Conservation (phyloP, 805 yeast genomes). For the Lachancea kluyveri region DNA sequence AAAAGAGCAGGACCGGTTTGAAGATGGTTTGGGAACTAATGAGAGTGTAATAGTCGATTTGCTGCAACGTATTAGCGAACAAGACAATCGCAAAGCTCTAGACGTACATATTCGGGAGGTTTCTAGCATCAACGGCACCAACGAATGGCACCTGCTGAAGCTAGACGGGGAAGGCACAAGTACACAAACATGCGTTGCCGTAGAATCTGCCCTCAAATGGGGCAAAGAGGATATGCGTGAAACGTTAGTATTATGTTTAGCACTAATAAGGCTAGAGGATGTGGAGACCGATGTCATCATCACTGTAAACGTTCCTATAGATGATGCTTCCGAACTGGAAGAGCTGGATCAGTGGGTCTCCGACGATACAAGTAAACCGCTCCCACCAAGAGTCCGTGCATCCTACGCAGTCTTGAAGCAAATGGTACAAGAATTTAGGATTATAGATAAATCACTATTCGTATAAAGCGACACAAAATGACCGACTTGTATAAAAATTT, state of each 20-base stretch:
- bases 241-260: constrained; percentile 47
- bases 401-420: constrained; percentile 17
- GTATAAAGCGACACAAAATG: constrained; percentile 12
- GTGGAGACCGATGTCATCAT: constrained; percentile 56
- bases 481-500: too few relatives aligned
- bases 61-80: constrained; percentile 43
- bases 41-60: constrained; percentile 61
- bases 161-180: constrained; percentile 10
- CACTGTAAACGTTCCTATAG: constrained; percentile 53
- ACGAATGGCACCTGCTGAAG: constrained; percentile 27
- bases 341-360: constrained; percentile 1
- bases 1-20: constrained; percentile 29
- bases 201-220: constrained; percentile 48
- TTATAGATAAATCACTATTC: constrained; percentile 25
- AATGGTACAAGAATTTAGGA: constrained; percentile 19
- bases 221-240: constrained; percentile 34
- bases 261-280: constrained; percentile 45
- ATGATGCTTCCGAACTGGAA: constrained; percentile 3
- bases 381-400: constrained; percentile 13
- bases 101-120: constrained; percentile 53
- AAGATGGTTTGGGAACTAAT: constrained; percentile 35
- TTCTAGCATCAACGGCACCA: constrained; percentile 36
- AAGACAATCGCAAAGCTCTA: constrained; percentile 37
- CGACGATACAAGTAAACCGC: neutral
- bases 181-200: constrained; percentile 30